These are phyloP conservation scores for Singerocomus inundabilis DNA, from an alignment of 1,284 basidiomycete species.

Conservation along the genomic window DNA sequence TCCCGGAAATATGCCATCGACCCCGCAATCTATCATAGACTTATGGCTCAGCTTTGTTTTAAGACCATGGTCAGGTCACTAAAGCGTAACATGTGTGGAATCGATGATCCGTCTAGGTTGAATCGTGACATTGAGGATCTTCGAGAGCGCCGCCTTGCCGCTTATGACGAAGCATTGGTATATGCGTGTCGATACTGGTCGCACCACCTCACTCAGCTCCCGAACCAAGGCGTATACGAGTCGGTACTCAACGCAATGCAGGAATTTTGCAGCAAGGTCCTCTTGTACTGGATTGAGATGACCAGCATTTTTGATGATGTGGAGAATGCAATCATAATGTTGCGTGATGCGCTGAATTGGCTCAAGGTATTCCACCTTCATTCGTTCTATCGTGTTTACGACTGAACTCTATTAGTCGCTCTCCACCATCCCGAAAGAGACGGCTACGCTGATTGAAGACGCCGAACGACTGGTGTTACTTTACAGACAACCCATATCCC, in stretches of 20 bases:
- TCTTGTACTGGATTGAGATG: constrained; percentile 25
- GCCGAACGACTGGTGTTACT: constrained; percentile 22
- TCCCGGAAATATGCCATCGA: constrained; percentile 19
- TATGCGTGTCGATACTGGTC: constrained; percentile 29
- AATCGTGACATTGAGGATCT: constrained; percentile 25
- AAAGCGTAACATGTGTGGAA: constrained; percentile 25
- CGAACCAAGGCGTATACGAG: constrained; percentile 7
- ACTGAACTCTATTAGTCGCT: constrained; percentile 11
- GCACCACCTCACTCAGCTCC: constrained; percentile 19
- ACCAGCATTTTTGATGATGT: constrained; percentile 24
- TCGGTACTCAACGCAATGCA: constrained; percentile 7
- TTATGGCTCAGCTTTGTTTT: constrained; percentile 21
- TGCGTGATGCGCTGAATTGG: constrained; percentile 19
- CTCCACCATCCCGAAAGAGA: constrained; percentile 2
- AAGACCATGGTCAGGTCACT: constrained; percentile 18
- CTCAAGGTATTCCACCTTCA: constrained; percentile 15
- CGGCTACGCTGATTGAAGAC: constrained; percentile 9
- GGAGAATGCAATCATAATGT: constrained; percentile 21
- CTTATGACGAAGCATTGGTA: constrained; percentile 18
- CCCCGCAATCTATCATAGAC: constrained; percentile 15
- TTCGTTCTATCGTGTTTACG: too few relatives aligned
- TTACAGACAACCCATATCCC: constrained; percentile 22
- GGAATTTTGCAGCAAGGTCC: constrained; percentile 13
- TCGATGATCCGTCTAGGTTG: constrained; percentile 18
- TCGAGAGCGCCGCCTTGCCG: constrained; percentile 8